These are phyloP conservation scores for Boletus subcaerulescens DNA, from an alignment of 768 basidiomycete genomes.

Conservation along the genomic window DNA sequence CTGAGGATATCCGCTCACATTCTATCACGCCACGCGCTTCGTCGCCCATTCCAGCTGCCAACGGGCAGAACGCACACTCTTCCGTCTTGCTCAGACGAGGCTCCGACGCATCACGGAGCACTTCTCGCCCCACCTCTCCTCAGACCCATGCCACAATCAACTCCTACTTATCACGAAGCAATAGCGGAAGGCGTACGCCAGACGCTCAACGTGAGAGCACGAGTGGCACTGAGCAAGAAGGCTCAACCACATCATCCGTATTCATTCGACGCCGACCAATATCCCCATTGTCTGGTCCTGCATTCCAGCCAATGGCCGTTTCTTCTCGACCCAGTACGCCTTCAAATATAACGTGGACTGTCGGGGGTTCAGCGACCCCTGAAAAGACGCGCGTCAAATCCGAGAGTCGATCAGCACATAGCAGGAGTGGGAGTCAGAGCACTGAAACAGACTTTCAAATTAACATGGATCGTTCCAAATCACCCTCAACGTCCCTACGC, in stretches of 20 bases:
- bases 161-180: slow-evolving; percentile 54
- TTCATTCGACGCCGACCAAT: slow-evolving; percentile 60
- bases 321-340: slow-evolving; percentile 57
- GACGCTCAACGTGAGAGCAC: slow-evolving; percentile 43
- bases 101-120: slow-evolving; percentile 54
- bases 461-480: slow-evolving; percentile 37
- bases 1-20: slow-evolving; percentile 71
- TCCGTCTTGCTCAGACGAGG: slow-evolving; percentile 46
- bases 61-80: slow-evolving; percentile 35
- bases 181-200: slow-evolving; percentile 66
- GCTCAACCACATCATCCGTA: slow-evolving; percentile 48
- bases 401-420: slow-evolving; percentile 39
- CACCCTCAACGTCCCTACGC: slow-evolving; percentile 46
- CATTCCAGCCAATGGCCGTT: slow-evolving; percentile 59
- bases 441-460: slow-evolving; percentile 32
- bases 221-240: slow-evolving; percentile 40
- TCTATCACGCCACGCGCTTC: slow-evolving; percentile 75
- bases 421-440: slow-evolving; percentile 58
- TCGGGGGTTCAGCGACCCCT: slow-evolving; percentile 32
- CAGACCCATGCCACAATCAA: slow-evolving; percentile 35
- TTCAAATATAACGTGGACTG: slow-evolving; percentile 74
- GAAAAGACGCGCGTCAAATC: slow-evolving; percentile 32
- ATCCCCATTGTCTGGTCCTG: slow-evolving; percentile 64
- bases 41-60: slow-evolving; percentile 49
- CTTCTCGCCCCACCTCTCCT: slow-evolving; percentile 49